These are phyloP conservation scores for Alternaria arbusti DNA, from an alignment of 2,329 filamentous ascomycete genomes.

Conservation along the genomic window DNA sequence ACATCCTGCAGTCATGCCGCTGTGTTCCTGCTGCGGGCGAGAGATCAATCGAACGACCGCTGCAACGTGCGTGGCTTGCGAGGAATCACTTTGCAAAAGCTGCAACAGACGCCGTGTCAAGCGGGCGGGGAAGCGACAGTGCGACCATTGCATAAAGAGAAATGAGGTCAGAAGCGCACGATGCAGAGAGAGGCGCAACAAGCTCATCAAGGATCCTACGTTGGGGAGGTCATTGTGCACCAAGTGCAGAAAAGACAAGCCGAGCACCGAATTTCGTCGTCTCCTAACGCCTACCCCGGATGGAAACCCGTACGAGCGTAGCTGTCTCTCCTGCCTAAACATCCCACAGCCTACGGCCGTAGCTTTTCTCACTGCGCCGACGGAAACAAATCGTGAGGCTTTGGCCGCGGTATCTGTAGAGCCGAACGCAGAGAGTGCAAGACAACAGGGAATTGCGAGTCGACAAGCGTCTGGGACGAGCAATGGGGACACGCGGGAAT, in stretches of 20 bases:
- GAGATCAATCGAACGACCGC: too few relatives aligned
- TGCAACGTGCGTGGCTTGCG: too few relatives aligned
- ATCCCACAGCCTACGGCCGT: not conserved
- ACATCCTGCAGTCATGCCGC: too few relatives aligned
- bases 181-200: not conserved
- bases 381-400: not conserved
- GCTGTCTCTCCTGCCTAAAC: not conserved
- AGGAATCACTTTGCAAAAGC: not conserved
- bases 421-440: not conserved
- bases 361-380: not conserved
- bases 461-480: not conserved
- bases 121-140: too few relatives aligned
- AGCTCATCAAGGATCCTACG: not conserved
- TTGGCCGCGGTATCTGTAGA: not conserved
- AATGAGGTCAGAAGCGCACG: not conserved
- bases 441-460: not conserved
- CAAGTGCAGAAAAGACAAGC: not conserved
- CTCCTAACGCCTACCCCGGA: not conserved
- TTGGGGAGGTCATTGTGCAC: not conserved
- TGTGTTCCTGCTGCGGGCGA: too few relatives aligned
- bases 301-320: not conserved
- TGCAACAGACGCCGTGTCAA: too few relatives aligned
- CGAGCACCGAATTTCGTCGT: not conserved
- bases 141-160: not conserved
- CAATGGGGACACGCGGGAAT: too few relatives aligned